Evolutionary conservation across 2,329 filamentous ascomycete species (phyloP).

Genomic region (Colletotrichum tanaceti): DNA sequence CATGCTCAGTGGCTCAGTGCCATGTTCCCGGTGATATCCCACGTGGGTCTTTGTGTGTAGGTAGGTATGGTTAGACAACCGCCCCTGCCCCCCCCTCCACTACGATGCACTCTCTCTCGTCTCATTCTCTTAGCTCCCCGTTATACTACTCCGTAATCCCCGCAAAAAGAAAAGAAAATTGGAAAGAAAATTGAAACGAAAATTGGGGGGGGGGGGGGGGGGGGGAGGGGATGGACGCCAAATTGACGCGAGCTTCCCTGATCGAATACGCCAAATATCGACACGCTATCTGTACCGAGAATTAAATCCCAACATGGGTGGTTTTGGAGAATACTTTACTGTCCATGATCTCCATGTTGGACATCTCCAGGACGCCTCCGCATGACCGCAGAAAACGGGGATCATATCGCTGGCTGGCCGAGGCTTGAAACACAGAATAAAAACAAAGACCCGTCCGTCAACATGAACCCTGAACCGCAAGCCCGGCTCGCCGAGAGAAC

Average conservation of each 20-base stretch:
- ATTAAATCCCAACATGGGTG: background rate
- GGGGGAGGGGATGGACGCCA: background rate
- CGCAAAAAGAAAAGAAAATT: too few relatives aligned
- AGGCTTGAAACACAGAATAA: background rate
- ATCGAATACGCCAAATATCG: background rate
- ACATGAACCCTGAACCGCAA: slow-evolving; percentile 2
- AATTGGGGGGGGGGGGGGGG: too few relatives aligned
- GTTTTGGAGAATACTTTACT: background rate
- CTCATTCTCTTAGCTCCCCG: background rate
- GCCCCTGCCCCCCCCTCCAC: too few relatives aligned
- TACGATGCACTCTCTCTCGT: background rate
- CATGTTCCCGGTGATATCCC: background rate
- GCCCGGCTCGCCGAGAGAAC: slow-evolving; percentile 3
- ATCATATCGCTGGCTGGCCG: background rate
- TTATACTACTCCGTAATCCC: background rate
- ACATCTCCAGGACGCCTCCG: background rate
- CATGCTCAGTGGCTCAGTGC: too few relatives aligned
- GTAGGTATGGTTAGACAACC: too few relatives aligned
- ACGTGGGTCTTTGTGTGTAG: background rate
- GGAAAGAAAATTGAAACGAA: too few relatives aligned
- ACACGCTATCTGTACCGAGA: background rate
- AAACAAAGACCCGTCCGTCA: background rate
- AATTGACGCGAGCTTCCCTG: background rate
- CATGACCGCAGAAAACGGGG: background rate
- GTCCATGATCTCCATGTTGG: background rate